Evolutionary conservation across 768 basidiomycete species (phyloP).

Genomic region (Mycena venus): DNA sequence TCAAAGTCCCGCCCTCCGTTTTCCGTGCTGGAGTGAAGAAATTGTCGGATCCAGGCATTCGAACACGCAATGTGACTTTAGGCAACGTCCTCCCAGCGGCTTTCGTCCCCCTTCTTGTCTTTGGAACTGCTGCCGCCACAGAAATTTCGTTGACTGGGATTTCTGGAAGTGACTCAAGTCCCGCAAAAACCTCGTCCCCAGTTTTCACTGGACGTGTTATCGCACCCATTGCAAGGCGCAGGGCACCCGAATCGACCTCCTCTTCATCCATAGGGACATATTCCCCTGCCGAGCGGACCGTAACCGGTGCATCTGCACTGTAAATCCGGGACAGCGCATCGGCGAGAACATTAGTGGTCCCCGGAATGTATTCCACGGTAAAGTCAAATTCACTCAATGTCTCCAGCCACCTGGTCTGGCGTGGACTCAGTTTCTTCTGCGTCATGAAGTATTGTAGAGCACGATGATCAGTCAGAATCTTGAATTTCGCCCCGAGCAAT

Average conservation of each 20-base stretch:
- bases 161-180: not conserved
- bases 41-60: not conserved
- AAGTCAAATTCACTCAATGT: slow-evolving; percentile 38
- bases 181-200: not conserved
- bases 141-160: not conserved
- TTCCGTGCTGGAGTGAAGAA: not conserved
- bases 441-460: slow-evolving; percentile 43
- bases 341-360: slow-evolving; percentile 44
- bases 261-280: slow-evolving; percentile 9
- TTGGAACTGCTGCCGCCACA: not conserved
- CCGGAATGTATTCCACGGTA: slow-evolving; percentile 32
- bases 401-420: slow-evolving; percentile 55
- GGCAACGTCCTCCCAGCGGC: not conserved
- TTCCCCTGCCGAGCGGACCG: slow-evolving; percentile 14
- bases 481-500: slow-evolving; percentile 46
- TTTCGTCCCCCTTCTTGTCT: not conserved
- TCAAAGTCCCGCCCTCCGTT: slow-evolving; percentile 1
- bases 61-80: slow-evolving; percentile 4
- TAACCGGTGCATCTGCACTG: slow-evolving; percentile 24
- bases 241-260: not conserved
- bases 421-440: slow-evolving; percentile 48
- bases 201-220: slow-evolving; percentile 3
- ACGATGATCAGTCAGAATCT: slow-evolving; percentile 49
- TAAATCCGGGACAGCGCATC: slow-evolving; percentile 47
- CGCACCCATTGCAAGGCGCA: not conserved